Base-by-base conservation (phyloP, 208 protist genomes). In the Acanthamoeba sp. region DNA sequence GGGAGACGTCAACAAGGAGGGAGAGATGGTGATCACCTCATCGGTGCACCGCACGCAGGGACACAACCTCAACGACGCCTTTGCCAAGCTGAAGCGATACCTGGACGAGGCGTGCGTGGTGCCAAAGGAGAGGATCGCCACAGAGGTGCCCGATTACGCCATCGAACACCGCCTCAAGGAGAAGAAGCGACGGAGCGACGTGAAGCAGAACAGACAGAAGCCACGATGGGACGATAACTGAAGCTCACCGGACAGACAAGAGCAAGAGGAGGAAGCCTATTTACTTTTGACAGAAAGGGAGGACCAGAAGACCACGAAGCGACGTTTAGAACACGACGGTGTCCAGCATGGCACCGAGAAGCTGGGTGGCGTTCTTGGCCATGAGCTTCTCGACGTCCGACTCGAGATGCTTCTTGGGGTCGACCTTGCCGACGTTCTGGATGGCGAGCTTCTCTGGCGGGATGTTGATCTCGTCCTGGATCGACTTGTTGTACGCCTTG, bases 301-400 rank as follows among this genome's bases (percentile, higher is more conserved):
- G 27, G 22, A 52, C 3, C 18, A 64, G 18, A 7, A 64, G 18
- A 14, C 24, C 14, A 12, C 22, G 29, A 66, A 27, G 84, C 5
- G 10, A 6, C 5, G 36, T 27, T 90, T 97, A 99, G 93, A 99
- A 99, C 16, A 99, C 97, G 16, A 99, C 96, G 18, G 98, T 98
- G 84, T 99, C 97, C 34, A 99, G 78, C 98, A 99, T 99, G 24
- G 97, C 97, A 78, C 97, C 97, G 22, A 99, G 95, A 36, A 95
- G 96, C 94, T 99, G 98, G 50, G 96, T 93, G 57, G 99, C 98
- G 95, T 99, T 99, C 42, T 64, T 64, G 20, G 93, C 94, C 98
- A 99, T 99, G 27, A 99, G 96, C 36, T 96, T 93, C 62, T 98
- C 95, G 32, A 99, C 96, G 50, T 98, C 95, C 27, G 96, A 64